These are phyloP conservation scores for Helichrysum umbraculigerum DNA, from an alignment of 129 eudicot genomes.

Conservation along the genomic window DNA sequence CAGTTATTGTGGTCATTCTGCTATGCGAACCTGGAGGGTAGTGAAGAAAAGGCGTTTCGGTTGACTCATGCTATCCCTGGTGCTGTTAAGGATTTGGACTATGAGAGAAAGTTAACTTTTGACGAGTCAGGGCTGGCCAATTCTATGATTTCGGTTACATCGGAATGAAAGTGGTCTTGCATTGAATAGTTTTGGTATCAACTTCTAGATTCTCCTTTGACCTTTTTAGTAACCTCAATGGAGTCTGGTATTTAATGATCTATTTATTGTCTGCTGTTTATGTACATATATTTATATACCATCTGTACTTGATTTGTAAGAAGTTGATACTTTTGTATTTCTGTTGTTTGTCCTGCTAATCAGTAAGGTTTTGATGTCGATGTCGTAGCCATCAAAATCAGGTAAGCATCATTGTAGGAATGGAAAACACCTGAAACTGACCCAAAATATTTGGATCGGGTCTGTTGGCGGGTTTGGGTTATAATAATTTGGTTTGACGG, in stretches of 20 bases:
- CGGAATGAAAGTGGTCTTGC: conserved; percentile 40
- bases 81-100: conserved; percentile 57
- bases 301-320: background rate
- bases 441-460: no score
- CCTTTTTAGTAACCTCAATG: conserved; percentile 26
- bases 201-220: conserved; percentile 28
- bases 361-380: background rate
- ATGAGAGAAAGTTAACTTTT: conserved; percentile 43
- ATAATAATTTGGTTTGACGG: background rate
- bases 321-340: background rate
- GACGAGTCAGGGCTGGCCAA: conserved; percentile 74
- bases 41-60: conserved; percentile 46
- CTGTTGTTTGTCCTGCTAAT: background rate
- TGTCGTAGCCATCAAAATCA: no score
- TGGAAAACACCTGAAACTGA: background rate
- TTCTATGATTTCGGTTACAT: conserved; percentile 71
- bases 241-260: conserved; percentile 18
- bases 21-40: conserved; percentile 53
- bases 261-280: conserved; percentile 22
- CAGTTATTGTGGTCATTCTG: conserved; percentile 93
- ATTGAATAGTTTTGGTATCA: conserved; percentile 37
- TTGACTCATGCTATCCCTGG: conserved; percentile 77
- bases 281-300: conserved; percentile 30
- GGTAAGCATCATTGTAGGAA: background rate
- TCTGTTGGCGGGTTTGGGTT: no score